A percentile compares a stretch with the other conserved stretches of the same genome.
Conservation (phyloP, 2,329 filamentous ascomycete genomes). For the Diplodia intermedia region DNA sequence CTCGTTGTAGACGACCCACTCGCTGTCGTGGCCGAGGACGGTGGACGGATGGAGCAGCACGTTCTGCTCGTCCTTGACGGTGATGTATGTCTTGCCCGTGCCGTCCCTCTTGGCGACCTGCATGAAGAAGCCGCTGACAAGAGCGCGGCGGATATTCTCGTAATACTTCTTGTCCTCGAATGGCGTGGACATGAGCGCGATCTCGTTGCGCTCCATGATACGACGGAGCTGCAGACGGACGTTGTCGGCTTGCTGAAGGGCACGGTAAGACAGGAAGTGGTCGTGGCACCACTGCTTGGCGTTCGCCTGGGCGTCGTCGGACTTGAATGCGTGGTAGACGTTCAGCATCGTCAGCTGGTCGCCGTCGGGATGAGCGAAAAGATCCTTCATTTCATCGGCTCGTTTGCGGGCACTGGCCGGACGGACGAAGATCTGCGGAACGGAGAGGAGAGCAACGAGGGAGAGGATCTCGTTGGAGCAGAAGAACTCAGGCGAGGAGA, state of each 20-base stretch:
- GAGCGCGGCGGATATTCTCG: constrained; percentile 90
- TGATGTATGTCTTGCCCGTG: constrained; percentile 88
- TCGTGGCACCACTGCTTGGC: constrained; percentile 94
- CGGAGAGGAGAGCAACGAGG: constrained; percentile 89
- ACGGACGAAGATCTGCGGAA: constrained; percentile 91
- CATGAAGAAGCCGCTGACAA: constrained; percentile 93
- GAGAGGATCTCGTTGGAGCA: constrained; percentile 98
- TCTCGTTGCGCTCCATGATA: constrained; percentile 92
- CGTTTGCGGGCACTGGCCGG: constrained; percentile 85
- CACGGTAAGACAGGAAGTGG: constrained; percentile 89
- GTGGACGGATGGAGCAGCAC: constrained; percentile 94
- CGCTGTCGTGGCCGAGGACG: constrained; percentile 83
- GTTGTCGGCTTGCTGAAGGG: constrained; percentile 90
- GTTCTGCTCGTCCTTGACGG: constrained; percentile 94
- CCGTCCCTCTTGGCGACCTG: constrained; percentile 95
- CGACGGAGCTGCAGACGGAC: constrained; percentile 89
- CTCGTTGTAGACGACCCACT: constrained; percentile 98
- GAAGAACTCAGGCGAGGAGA: constrained; percentile 96
- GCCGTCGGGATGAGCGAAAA: constrained; percentile 90
- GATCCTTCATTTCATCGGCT: constrained; percentile 95
- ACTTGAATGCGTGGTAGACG: constrained; percentile 97
- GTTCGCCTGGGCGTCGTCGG: constrained; percentile 71
- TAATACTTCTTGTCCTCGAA: constrained; percentile 98
- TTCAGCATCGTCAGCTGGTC: constrained; percentile 97
- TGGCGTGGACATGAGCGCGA: constrained; percentile 85